Percentiles rank a stretch among this genome's conserved stretches.
These are phyloP conservation scores for Meyerozyma athensensis DNA, from an alignment of 1,139 yeast species.

Conservation along the genomic window DNA sequence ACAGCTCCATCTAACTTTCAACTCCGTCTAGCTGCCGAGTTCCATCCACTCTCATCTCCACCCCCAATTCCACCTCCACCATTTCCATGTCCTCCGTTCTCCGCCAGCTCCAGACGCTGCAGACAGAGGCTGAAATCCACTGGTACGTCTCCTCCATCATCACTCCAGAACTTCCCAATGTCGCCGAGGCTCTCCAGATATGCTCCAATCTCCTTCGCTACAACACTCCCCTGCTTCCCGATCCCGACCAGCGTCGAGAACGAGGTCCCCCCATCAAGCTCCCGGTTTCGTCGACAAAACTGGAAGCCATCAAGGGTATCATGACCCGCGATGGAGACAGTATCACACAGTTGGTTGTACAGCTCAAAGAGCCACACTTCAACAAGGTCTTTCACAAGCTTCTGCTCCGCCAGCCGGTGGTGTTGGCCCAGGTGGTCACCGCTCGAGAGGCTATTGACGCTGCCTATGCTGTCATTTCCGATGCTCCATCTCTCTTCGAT, in stretches of 20 bases:
- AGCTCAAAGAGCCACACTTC: conserved; percentile 27
- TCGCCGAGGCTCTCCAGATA: conserved; percentile 36
- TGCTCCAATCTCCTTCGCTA: conserved; percentile 35
- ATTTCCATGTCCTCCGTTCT: background rate
- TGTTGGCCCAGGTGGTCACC: conserved; percentile 29
- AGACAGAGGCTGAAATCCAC: conserved; percentile 34
- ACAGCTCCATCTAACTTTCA: background rate
- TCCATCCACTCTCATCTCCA: conserved; percentile 1
- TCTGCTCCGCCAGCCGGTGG: conserved; percentile 25
- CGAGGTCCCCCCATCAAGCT: conserved; percentile 38
- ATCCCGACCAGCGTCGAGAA: conserved; percentile 21
- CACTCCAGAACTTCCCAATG: conserved; percentile 35
- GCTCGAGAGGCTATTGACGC: conserved; percentile 30
- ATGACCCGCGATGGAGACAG: conserved; percentile 39
- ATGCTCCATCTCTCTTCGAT: conserved; percentile 13
- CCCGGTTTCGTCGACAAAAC: conserved; percentile 35
- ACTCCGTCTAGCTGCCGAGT: background rate
- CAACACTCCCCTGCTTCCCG: conserved; percentile 39
- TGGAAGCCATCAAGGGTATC: conserved; percentile 40
- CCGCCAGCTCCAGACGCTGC: conserved; percentile 15
- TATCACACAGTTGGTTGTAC: conserved; percentile 27
- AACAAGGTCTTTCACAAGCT: conserved; percentile 26
- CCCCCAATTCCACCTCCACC: background rate
- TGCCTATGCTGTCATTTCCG: conserved; percentile 24
- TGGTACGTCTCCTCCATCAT: conserved; percentile 33